Conservation (phyloP, 2,329 filamentous ascomycete species). For the Pseudogymnoascus sp. region DNA sequence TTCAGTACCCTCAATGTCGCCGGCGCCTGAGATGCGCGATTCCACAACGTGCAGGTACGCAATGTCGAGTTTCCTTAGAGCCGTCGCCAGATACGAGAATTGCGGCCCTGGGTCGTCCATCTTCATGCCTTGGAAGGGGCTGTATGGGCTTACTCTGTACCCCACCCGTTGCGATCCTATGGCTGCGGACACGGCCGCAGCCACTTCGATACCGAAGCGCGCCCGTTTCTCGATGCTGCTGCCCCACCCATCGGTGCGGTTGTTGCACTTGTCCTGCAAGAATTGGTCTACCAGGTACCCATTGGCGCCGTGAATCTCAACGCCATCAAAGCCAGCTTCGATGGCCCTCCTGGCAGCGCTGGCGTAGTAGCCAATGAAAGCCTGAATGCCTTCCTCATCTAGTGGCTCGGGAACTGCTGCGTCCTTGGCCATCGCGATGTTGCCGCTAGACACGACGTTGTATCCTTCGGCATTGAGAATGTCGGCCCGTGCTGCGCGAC, state of each 20-base stretch:
- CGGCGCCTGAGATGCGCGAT: conserved; percentile 28
- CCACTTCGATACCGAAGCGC: conserved; percentile 44
- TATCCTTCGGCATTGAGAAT: conserved; percentile 12
- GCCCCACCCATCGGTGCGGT: conserved; percentile 44
- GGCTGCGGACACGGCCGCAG: conserved; percentile 39
- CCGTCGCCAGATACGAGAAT: conserved; percentile 47
- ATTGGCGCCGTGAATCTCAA: conserved; percentile 31
- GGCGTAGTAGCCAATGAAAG: conserved; percentile 21
- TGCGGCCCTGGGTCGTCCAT: conserved; percentile 56
- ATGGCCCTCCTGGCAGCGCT: conserved; percentile 22
- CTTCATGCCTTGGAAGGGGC: conserved; percentile 52
- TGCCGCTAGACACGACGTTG: not conserved
- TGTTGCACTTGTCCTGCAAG: conserved; percentile 33
- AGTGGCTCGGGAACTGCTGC: conserved; percentile 21
- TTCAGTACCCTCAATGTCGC: conserved; percentile 32
- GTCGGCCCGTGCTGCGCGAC: conserved; percentile 37
- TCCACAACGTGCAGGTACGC: conserved; percentile 57
- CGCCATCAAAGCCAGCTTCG: conserved; percentile 40
- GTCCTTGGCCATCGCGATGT: conserved; percentile 23
- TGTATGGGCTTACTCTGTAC: conserved; percentile 53
- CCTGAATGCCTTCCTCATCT: conserved; percentile 25
- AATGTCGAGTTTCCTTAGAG: conserved; percentile 43
- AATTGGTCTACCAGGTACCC: conserved; percentile 29
- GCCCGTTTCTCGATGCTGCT: conserved; percentile 42
- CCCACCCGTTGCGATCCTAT: conserved; percentile 44